Base-by-base conservation (phyloP, 805 yeast species). In the Komagataella mondaviorum region DNA sequence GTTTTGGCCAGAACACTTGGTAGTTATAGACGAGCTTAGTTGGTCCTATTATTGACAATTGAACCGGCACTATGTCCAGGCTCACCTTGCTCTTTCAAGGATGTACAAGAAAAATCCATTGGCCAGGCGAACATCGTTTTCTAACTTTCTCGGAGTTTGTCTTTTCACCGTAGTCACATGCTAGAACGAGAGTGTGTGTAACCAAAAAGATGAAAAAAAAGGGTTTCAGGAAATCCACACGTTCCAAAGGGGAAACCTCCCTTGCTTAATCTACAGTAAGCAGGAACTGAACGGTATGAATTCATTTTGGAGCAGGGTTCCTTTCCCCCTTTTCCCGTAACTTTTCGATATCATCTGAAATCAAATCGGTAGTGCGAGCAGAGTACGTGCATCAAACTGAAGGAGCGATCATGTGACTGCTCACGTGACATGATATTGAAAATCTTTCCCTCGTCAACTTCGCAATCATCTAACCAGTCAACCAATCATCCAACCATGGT, bases 401-500 rank as follows among this genome's bases (percentile, higher is more conserved):
- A 20, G 4, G 20, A 20, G 20, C 20, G 4, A 20, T 30, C 39
- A 30, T 14, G 12, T 30, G 39, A 30, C n/a, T 10, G 1, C 14
- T 10, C 39, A 30, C 39, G 39, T 8, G 39, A 30, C 39, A 10
- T 10, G 2, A 24, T 6, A 10, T 8, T 6, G 39, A 30, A 30
- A 30, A 30, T 30, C 39, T 30, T 30, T 30, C 39, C 39, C 14
- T 30, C 39, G 39, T 30, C 39, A 30, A 30, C 39, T 12, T 30
- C 39, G 39, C 39, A 30, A 30, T 30, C 39, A 30, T 10, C 39
- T 14, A 30, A 30, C 39, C 39, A 30, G 14, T 30, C 39, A 30
- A 30, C 39, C n/a, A 30, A 30, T 30, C 39, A 30, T 10, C 39
- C n/a, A 30, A 69, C 53, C 55, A 85, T 85, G 93, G 93, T 85